phyloP scores from a whole-genome alignment of 2,329 filamentous ascomycete genomes.

The Magnaporthales sp. region DNA sequence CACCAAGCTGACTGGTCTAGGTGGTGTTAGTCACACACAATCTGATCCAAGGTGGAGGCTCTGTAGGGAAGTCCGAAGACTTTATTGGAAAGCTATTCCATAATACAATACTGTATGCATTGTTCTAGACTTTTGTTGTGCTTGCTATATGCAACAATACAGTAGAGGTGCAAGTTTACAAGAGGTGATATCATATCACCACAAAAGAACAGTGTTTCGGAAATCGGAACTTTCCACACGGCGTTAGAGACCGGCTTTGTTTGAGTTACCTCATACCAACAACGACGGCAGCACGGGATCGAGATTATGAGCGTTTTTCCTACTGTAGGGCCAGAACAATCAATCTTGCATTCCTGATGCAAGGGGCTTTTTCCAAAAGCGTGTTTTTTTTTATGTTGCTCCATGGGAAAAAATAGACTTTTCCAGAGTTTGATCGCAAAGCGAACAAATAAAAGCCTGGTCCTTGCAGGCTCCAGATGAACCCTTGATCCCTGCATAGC shows the following conservation, averaged over 20 bases:
- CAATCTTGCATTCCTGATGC: too few species aligned
- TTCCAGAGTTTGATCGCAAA: background rate
- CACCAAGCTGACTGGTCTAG: background rate
- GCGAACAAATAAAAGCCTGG: background rate
- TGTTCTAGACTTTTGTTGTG: background rate
- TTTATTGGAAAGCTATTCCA: background rate
- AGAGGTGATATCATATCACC: background rate
- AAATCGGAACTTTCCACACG: background rate
- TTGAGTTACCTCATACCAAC: background rate
- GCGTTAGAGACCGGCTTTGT: background rate
- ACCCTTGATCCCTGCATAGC: background rate
- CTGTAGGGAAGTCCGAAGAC: background rate
- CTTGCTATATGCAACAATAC: background rate
- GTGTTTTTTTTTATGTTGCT: background rate
- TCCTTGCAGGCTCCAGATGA: background rate
- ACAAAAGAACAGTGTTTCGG: background rate
- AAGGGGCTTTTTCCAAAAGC: too few species aligned
- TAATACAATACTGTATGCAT: too few species aligned
- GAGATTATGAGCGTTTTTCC: background rate
- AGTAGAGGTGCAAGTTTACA: background rate
- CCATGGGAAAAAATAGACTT: background rate
- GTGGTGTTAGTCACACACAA: background rate
- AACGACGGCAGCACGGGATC: background rate
- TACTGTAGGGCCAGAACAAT: background rate
- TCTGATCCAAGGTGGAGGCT: background rate